Evolutionary conservation across 2,329 filamentous ascomycete species (phyloP), one percentile per base, ranked within the genome.

Genomic region (Madurella mycetomatis): DNA sequence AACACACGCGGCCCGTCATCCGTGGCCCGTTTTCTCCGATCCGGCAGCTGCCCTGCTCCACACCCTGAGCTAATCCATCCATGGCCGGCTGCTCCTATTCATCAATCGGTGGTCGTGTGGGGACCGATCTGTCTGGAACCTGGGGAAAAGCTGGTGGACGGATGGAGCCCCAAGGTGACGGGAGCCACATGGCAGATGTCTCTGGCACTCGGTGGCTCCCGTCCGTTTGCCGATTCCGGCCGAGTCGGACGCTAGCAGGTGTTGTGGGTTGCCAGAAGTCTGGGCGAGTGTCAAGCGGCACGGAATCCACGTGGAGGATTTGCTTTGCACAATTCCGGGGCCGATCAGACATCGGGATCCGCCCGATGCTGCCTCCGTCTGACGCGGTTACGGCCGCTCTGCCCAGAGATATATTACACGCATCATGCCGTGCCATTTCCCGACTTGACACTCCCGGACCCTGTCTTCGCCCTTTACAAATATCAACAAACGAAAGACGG

Each of bases 211-310:
- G 30, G 37, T 8, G 41, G 25, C 40, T 42, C 18, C 17, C 25
- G 9, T 37, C 43, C 43, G 15, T 46, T 11, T 46, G 18, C 16
- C 12, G 11, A 12, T 46, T 46, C 25, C 32, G 42, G 13, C 17
- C 9, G 19, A 34, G 12, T 7, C 12, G 31, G 12, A 12, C 31
- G 31, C 30, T 18, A 9, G 30, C n/a, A 12, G 30, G 25, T 11
- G 31, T 18, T 47, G 17, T 19, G 45, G n/a, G 16, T 47, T 19
- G 16, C 31, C 34, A 19, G 18, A 34, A 53, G 46, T 53, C 54
- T 53, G 49, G 50, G 54, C 15, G 34, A 51, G 54, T 53, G 54
- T 53, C 49, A 53, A 53, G 54, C 54, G 54, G 49, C 54, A 53
- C 49, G 16, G 13, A 16, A 30, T 45, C 42, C 42, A 45, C 18